phyloP scores from a whole-genome alignment of 805 yeast genomes.

The Kazachstania africana region DNA sequence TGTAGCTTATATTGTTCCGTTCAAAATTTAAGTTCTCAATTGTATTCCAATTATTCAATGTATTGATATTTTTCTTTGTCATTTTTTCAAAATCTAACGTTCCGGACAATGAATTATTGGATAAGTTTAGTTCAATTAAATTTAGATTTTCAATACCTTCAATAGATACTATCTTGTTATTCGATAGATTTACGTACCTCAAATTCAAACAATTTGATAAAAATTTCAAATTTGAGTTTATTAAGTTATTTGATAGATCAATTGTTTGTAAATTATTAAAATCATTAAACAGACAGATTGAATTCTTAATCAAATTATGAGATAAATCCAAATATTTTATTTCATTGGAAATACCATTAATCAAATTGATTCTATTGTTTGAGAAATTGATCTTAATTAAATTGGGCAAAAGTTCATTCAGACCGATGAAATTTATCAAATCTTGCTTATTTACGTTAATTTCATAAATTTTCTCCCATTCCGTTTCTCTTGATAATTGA shows the following conservation, averaged over 20 bases:
- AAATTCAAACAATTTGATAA: conserved; percentile 11
- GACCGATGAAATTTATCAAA: conserved; percentile 3
- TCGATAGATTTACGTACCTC: conserved; percentile 13
- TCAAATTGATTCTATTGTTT: conserved; percentile 7
- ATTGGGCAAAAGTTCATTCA: conserved; percentile 4
- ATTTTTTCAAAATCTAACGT: conserved; percentile 19
- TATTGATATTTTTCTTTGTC: too few species aligned
- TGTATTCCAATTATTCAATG: too few species aligned
- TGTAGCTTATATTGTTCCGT: too few species aligned
- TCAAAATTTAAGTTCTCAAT: too few species aligned
- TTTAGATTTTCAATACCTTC: conserved; percentile 8
- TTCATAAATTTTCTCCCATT: conserved; percentile 5
- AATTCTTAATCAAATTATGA: too few species aligned
- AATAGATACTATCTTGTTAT: conserved; percentile 12
- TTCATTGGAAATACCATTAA: too few species aligned
- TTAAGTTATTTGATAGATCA: conserved; percentile 10
- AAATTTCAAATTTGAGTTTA: conserved; percentile 8
- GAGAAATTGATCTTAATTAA: neutral
- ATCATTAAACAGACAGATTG: too few species aligned
- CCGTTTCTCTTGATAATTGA: too few species aligned
- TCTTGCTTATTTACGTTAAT: neutral
- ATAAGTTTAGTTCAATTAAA: conserved; percentile 6
- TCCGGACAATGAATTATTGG: conserved; percentile 15
- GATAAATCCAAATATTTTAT: too few species aligned
- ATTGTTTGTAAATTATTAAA: conserved; percentile 1